Evolutionary conservation across 495 filamentous ascomycete species (phyloP).

Genomic region (Talaromyces borbonicus): DNA sequence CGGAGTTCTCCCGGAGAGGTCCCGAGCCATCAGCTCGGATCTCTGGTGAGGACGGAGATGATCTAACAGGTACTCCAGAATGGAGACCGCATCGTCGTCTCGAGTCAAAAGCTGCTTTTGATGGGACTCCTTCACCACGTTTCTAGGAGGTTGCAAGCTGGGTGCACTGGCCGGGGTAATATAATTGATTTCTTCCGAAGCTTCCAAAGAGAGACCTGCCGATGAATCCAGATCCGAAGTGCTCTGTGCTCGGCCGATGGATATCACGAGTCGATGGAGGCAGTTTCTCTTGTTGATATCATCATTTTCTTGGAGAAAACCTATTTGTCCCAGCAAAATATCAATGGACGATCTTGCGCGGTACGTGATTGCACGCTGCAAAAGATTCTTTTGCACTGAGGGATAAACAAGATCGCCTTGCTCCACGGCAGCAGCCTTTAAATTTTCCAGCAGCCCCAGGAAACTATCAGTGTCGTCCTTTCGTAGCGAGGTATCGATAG

Average conservation of each 20-base stretch:
- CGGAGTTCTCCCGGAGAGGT: slow-evolving; percentile 75
- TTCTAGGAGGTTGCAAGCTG: slow-evolving; percentile 47
- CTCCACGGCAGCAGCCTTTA: slow-evolving; percentile 43
- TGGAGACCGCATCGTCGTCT: slow-evolving; percentile 62
- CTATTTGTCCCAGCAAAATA: slow-evolving; percentile 55
- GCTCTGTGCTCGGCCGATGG: slow-evolving; percentile 71
- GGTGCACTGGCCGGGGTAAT: slow-evolving; percentile 68
- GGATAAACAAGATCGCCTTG: slow-evolving; percentile 39
- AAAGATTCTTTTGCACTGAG: slow-evolving; percentile 60
- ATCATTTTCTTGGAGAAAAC: slow-evolving; percentile 69
- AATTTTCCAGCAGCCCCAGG: slow-evolving; percentile 45
- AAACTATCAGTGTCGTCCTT: slow-evolving; percentile 59
- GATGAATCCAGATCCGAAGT: slow-evolving; percentile 39
- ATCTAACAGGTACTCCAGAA: slow-evolving; percentile 67
- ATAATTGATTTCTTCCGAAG: slow-evolving; percentile 49
- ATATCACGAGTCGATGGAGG: slow-evolving; percentile 82
- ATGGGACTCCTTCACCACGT: slow-evolving; percentile 43
- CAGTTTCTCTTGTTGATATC: slow-evolving; percentile 93
- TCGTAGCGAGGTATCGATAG: slow-evolving; percentile 67
- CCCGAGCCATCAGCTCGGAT: slow-evolving; percentile 53
- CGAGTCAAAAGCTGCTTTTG: slow-evolving; percentile 50
- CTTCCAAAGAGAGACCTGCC: slow-evolving; percentile 36
- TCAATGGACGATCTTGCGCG: slow-evolving; percentile 57
- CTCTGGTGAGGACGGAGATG: slow-evolving; percentile 59
- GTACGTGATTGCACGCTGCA: slow-evolving; percentile 74